A percentile compares a stretch with the other conserved stretches of the same genome.
Conservation (phyloP, 352 stramenopile species). For the Globisporangium viniferum region DNA sequence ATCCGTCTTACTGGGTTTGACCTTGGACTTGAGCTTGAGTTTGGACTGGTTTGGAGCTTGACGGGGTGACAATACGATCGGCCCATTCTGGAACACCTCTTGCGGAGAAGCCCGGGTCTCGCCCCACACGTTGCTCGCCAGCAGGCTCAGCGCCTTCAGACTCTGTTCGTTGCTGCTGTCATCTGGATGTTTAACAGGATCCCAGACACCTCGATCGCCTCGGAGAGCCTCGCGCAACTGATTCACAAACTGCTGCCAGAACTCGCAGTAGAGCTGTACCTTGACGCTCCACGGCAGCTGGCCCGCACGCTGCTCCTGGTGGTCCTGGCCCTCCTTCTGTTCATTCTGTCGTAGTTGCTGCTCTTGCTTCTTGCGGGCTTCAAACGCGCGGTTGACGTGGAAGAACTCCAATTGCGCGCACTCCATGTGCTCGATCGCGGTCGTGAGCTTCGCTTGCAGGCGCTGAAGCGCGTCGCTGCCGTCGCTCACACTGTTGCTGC, state of each 20-base stretch:
- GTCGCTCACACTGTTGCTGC: neutral
- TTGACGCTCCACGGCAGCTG: slow-evolving; percentile 8
- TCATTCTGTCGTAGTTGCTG: neutral
- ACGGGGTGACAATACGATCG: neutral
- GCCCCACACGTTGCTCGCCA: slow-evolving; percentile 12
- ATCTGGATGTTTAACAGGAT: too few species aligned
- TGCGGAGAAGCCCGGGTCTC: neutral
- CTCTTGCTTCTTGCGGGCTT: neutral
- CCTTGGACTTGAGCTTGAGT: neutral
- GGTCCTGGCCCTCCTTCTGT: neutral
- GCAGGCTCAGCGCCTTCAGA: neutral
- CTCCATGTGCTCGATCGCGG: slow-evolving; percentile 13
- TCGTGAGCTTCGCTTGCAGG: slow-evolving; percentile 5
- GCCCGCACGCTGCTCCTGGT: too few species aligned
- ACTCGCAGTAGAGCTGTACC: slow-evolving; percentile 14
- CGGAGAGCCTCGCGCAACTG: neutral
- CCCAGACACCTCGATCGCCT: too few species aligned
- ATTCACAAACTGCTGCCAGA: slow-evolving; percentile 14
- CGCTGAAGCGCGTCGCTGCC: neutral
- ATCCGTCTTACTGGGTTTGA: too few species aligned
- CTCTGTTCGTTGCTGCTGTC: neutral
- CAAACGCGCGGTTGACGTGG: slow-evolving; percentile 7
- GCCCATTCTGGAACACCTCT: neutral
- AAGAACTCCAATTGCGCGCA: slow-evolving; percentile 13
- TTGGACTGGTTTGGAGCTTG: neutral